These are phyloP conservation scores for Sordariomycetes sp. DNA, from an alignment of 2,329 filamentous ascomycete genomes.

Conservation along the genomic window DNA sequence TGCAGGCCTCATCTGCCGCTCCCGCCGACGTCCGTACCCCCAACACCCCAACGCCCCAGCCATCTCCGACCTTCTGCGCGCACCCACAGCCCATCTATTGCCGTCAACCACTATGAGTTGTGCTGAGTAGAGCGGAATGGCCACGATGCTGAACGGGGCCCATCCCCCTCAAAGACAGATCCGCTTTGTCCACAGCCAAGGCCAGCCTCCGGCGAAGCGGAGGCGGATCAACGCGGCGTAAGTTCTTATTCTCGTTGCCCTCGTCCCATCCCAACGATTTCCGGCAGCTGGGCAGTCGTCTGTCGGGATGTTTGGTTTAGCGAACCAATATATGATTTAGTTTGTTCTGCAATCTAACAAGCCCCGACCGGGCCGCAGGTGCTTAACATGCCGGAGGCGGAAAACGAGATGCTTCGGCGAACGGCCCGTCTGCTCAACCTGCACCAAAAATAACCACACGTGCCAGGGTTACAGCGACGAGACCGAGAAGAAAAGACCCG, in stretches of 20 bases:
- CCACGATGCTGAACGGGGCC: conserved; percentile 28
- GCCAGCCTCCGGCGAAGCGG: conserved; percentile 69
- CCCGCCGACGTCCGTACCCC: background rate
- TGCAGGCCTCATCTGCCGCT: background rate
- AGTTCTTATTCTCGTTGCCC: conserved; percentile 22
- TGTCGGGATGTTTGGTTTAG: background rate
- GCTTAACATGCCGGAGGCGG: conserved; percentile 62
- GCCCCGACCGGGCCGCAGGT: conserved; percentile 27
- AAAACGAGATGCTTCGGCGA: conserved; percentile 69
- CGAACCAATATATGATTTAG: background rate
- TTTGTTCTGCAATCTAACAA: background rate
- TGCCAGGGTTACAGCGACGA: conserved; percentile 58
- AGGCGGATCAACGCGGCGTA: conserved; percentile 71
- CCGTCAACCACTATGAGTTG: conserved; percentile 21
- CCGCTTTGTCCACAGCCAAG: conserved; percentile 74
- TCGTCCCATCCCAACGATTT: background rate
- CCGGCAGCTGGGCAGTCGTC: background rate
- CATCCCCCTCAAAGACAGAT: conserved; percentile 46
- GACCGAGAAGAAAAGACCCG: conserved; percentile 27
- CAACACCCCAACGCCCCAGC: background rate
- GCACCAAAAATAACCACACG: conserved; percentile 57
- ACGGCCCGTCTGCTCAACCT: conserved; percentile 62
- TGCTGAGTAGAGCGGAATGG: conserved; percentile 24
- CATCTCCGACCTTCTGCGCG: background rate
- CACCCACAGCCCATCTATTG: background rate